Evolutionary conservation across 352 stramenopile species (phyloP).

Genomic region (Pythium rishiriense): DNA sequence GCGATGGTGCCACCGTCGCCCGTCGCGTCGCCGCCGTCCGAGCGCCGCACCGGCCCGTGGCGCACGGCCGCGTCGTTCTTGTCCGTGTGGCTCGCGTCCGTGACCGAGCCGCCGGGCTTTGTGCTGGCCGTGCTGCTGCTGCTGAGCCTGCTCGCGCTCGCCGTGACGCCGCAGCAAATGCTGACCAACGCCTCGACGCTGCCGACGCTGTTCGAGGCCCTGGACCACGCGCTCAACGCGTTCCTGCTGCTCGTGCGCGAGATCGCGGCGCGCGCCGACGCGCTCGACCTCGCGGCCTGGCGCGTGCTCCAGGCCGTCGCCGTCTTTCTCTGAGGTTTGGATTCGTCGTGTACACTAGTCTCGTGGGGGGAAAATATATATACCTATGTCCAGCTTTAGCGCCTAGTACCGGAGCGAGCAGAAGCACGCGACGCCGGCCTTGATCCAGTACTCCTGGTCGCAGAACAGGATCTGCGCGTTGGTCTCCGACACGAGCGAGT

Average conservation of each 20-base stretch:
- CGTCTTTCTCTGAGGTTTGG: conserved; percentile 41
- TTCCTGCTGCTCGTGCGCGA: conserved; percentile 64
- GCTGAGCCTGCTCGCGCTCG: conserved; percentile 57
- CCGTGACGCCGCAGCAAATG: conserved; percentile 60
- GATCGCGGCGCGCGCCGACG: conserved; percentile 59
- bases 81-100: conserved; percentile 65
- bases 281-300: conserved; percentile 55
- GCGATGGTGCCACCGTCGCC: background rate
- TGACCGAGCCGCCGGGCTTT: conserved; percentile 73
- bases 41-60: conserved; percentile 34
- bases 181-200: conserved; percentile 58
- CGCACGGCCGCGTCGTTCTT: conserved; percentile 70
- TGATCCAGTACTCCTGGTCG: conserved; percentile 71
- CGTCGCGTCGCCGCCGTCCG: conserved; percentile 11
- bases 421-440: conserved; percentile 85
- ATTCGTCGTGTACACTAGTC: conserved; percentile 1
- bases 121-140: conserved; percentile 73
- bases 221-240: conserved; percentile 65
- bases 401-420: conserved; percentile 72
- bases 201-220: conserved; percentile 39
- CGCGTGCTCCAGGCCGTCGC: conserved; percentile 49
- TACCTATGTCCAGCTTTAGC: background rate
- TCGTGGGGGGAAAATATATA: conserved; percentile 8
- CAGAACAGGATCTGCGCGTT: conserved; percentile 65
- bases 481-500: conserved; percentile 69